Evolutionary conservation across 2,329 filamentous ascomycete genomes (phyloP).

Genomic region (Cadophora sp.): DNA sequence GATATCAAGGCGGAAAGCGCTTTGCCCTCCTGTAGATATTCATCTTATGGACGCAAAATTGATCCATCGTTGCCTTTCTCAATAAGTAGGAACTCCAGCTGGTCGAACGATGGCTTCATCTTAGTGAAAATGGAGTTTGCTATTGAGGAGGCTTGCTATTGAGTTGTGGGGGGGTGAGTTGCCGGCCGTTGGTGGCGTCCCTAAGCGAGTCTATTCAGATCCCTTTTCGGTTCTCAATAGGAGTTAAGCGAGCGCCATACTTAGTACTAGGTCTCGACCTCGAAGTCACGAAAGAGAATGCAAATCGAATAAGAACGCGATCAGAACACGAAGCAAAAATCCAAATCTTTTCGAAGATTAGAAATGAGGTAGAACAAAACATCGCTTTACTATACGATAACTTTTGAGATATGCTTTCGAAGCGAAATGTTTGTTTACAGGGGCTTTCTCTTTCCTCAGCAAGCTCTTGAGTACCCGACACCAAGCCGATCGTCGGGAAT

Average conservation of each 20-base stretch:
- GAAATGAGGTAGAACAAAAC: neutral
- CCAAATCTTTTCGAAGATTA: no score
- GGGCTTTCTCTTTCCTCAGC: neutral
- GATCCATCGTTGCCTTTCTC: constrained; percentile 7
- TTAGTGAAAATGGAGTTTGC: constrained; percentile 14
- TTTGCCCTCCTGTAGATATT: neutral
- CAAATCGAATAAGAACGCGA: neutral
- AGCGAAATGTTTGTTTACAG: neutral
- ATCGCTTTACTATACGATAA: neutral
- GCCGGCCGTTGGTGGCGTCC: constrained; percentile 14
- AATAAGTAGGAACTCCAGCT: constrained; percentile 9
- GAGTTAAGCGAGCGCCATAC: constrained; percentile 19
- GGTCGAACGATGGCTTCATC: constrained; percentile 10
- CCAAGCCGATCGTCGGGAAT: constrained; percentile 6
- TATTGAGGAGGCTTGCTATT: constrained; percentile 24
- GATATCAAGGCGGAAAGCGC: constrained; percentile 11
- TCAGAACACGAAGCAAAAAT: neutral
- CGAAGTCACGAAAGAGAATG: neutral
- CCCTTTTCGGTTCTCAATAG: constrained; percentile 30
- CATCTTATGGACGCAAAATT: constrained; percentile 7
- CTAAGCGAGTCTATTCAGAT: constrained; percentile 32
- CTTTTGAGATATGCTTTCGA: neutral
- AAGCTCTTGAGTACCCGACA: neutral
- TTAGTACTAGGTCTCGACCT: constrained; percentile 1
- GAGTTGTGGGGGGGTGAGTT: constrained; percentile 3